Evolutionary conservation across 164 flowering plant species (phyloP).

Genomic region (Aristolochia californica): DNA sequence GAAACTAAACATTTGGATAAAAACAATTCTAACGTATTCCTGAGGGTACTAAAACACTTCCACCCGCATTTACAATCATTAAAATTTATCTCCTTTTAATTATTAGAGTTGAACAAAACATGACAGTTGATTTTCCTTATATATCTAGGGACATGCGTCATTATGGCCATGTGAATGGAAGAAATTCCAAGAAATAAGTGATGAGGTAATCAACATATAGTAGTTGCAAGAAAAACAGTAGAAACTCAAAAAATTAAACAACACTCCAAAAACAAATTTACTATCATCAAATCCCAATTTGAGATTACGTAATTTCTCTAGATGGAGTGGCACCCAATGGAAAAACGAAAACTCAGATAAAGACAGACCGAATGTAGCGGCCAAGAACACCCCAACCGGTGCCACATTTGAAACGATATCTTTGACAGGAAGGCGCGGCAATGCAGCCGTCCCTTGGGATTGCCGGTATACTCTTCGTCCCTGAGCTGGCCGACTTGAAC

Average conservation of each 20-base stretch:
- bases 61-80: too few species aligned
- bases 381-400: slow-evolving; percentile 5
- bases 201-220: too few species aligned
- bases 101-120: too few species aligned
- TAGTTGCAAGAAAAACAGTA: background rate
- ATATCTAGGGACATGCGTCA: too few species aligned
- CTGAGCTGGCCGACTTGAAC: background rate
- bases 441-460: background rate
- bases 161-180: too few species aligned
- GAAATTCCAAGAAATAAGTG: too few species aligned
- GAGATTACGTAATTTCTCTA: background rate
- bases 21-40: too few species aligned
- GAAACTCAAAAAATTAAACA: background rate
- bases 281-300: background rate
- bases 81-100: too few species aligned
- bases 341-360: background rate
- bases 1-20: too few species aligned
- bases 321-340: background rate
- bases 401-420: slow-evolving; percentile 3
- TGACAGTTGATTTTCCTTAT: too few species aligned
- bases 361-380: slow-evolving; percentile 7
- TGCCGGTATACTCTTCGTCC: slow-evolving; percentile 3
- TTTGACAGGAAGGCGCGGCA: background rate
- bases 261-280: background rate
- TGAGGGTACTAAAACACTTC: too few species aligned